Evolutionary conservation across 768 basidiomycete species (phyloP), one percentile per base, ranked within the genome.

Genomic region (Calocybe indica): DNA sequence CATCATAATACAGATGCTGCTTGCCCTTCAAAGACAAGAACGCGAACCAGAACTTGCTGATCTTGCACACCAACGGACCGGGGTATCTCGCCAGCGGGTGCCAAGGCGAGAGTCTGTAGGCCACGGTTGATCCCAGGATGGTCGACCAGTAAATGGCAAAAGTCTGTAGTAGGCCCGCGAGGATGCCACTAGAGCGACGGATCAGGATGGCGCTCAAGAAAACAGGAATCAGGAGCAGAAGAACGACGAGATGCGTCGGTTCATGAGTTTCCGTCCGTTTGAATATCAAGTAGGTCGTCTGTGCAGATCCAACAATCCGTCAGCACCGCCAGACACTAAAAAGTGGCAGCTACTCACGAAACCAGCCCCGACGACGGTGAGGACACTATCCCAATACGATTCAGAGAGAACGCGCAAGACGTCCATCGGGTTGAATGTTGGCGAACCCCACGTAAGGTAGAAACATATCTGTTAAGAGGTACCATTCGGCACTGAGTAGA

Each of bases 51-150:
- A 65, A 39, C 45, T 67, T 68, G 10, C 64, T 58, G 37, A 67
- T 40, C 45, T 57, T 67, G 50, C 56, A 56, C 5, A 50, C 10
- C 38, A 60, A 7, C 1, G 68, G 68, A 1, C 67, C 67, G 8
- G 68, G 68, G 49, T 65, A 64, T 9, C 51, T 51, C 11, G 65
- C 61, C 7, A 69, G 58, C 5, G 68, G 67, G 33, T 70, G 68
- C 34, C 58, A 61, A 2, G 64, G 56, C 5, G 69, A 70, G 34
- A 69, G 37, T 28, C 68, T 60, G 49, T 69, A 69, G 10, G 37
- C 14, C 28, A 30, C 22, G 8, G 35, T 32, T 11, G 42, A 43
- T 8, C 12, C 12, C 5, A 33, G 30, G 5, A 43, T 10, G 31
- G 42, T 31, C 8, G n/a, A 12, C 42, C 42, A 43, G 12, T 15